Percentiles rank a stretch among this genome's conserved stretches.
Evolutionary conservation across 1,284 basidiomycete species (phyloP).

Genomic region (Sutorius eximius): DNA sequence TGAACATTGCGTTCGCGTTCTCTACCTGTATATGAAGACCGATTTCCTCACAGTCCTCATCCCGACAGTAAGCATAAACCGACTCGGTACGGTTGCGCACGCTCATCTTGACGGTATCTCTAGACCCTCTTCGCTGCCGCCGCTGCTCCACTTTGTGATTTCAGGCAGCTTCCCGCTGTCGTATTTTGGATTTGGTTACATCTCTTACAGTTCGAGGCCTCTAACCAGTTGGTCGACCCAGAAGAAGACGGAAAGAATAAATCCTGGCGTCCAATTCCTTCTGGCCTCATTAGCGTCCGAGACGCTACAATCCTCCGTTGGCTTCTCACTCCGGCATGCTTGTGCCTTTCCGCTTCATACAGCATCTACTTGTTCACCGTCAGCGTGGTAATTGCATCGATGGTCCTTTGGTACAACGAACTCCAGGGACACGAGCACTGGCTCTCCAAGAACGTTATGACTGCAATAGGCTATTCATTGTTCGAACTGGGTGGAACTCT

Average conservation of each 20-base stretch:
- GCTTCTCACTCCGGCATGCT: slow-evolving; percentile 37
- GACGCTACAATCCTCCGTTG: slow-evolving; percentile 40
- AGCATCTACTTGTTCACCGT: slow-evolving; percentile 33
- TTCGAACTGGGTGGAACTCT: slow-evolving; percentile 36
- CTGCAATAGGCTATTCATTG: slow-evolving; percentile 36
- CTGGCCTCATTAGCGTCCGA: slow-evolving; percentile 37
- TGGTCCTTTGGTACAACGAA: slow-evolving; percentile 41
- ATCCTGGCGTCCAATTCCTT: slow-evolving; percentile 42
- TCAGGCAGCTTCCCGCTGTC: slow-evolving; percentile 26
- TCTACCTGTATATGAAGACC: slow-evolving; percentile 41
- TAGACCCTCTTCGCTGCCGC: slow-evolving; percentile 41
- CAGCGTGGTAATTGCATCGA: slow-evolving; percentile 32
- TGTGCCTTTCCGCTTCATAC: slow-evolving; percentile 35
- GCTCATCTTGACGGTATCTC: neutral
- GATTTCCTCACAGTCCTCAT: slow-evolving; percentile 42
- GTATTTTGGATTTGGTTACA: slow-evolving; percentile 47
- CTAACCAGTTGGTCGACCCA: slow-evolving; percentile 42
- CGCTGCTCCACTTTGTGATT: slow-evolving; percentile 33
- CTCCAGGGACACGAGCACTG: slow-evolving; percentile 30
- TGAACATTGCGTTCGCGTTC: slow-evolving; percentile 13
- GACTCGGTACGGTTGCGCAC: neutral
- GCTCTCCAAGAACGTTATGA: slow-evolving; percentile 35
- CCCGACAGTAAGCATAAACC: slow-evolving; percentile 37
- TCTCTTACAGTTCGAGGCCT: slow-evolving; percentile 45
- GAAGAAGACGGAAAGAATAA: slow-evolving; percentile 45